These are phyloP conservation scores for Neofusicoccum umdonicola DNA, from an alignment of 2,329 filamentous ascomycete genomes.

Conservation along the genomic window DNA sequence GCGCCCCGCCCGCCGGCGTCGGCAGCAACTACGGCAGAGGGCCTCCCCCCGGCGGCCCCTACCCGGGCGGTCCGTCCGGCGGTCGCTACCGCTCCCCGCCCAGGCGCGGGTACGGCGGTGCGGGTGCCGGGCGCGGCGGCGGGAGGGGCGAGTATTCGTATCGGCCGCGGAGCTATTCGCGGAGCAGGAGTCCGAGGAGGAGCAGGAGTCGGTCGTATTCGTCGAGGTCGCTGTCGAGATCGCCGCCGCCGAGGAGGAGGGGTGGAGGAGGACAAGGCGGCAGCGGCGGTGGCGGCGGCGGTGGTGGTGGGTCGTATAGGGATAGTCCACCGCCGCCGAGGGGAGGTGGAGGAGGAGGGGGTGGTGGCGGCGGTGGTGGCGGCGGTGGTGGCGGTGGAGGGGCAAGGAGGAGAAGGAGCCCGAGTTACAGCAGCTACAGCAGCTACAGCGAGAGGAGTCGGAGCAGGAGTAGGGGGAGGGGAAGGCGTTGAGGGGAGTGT, in stretches of 20 bases:
- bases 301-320: conserved; percentile 27
- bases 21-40: conserved; percentile 20
- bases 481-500: conserved; percentile 21
- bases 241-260: conserved; percentile 21
- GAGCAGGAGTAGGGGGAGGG: conserved; percentile 43
- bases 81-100: conserved; percentile 16
- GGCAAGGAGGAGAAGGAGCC: conserved; percentile 50
- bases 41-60: conserved; percentile 44
- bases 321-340: conserved; percentile 40
- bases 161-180: conserved; percentile 29
- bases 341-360: conserved; percentile 21
- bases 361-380: conserved; percentile 30
- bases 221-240: conserved; percentile 14
- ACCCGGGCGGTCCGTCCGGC: conserved; percentile 23
- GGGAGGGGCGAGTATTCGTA: conserved; percentile 25
- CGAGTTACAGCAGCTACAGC: conserved; percentile 63
- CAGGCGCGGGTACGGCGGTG: conserved; percentile 2
- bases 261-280: conserved; percentile 36
- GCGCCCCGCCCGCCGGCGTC: conserved; percentile 27
- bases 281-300: conserved; percentile 29
- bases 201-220: conserved; percentile 14
- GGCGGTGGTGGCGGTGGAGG: conserved; percentile 19
- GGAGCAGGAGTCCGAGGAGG: conserved; percentile 4
- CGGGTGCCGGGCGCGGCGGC: neutral
- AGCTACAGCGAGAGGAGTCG: conserved; percentile 50